Evolutionary conservation across 192 early-diverging fungal genomes (phyloP).

Genomic region (Cladochytrium replicatum): DNA sequence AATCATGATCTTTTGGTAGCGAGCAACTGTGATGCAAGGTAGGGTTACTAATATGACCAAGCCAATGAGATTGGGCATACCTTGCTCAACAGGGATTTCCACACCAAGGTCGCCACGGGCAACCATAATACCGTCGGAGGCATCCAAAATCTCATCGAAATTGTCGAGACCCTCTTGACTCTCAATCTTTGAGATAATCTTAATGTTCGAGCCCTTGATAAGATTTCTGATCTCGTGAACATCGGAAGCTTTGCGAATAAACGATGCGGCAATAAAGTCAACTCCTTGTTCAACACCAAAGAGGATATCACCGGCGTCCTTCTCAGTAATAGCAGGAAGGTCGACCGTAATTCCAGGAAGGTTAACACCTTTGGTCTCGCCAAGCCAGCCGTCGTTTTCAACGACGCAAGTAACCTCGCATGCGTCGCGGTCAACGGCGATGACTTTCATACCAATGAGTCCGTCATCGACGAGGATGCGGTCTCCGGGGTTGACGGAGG

Average conservation of each 20-base stretch:
- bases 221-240: conserved; percentile 79
- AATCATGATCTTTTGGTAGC: conserved; percentile 95
- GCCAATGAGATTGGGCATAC: conserved; percentile 1
- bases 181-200: conserved; percentile 97
- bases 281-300: conserved; percentile 93
- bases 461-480: conserved; percentile 45
- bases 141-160: conserved; percentile 94
- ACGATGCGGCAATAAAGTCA: conserved; percentile 93
- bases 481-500: conserved; percentile 31
- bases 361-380: conserved; percentile 93
- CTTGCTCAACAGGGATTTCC: conserved; percentile 89
- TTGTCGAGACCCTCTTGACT: conserved; percentile 95
- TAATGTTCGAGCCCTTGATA: conserved; percentile 72
- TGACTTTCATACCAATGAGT: conserved; percentile 37
- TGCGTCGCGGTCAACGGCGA: conserved; percentile 16
- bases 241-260: conserved; percentile 88
- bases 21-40: conserved; percentile 23
- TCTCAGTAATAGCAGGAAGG: conserved; percentile 89
- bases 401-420: conserved; percentile 28
- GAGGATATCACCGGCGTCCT: conserved; percentile 80
- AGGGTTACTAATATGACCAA: background rate
- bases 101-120: conserved; percentile 98
- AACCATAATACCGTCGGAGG: conserved; percentile 96
- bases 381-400: conserved; percentile 79
- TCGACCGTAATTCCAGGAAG: conserved; percentile 83